Conservation (phyloP, 1,284 basidiomycete genomes). For the Apiotrichum gracile region DNA sequence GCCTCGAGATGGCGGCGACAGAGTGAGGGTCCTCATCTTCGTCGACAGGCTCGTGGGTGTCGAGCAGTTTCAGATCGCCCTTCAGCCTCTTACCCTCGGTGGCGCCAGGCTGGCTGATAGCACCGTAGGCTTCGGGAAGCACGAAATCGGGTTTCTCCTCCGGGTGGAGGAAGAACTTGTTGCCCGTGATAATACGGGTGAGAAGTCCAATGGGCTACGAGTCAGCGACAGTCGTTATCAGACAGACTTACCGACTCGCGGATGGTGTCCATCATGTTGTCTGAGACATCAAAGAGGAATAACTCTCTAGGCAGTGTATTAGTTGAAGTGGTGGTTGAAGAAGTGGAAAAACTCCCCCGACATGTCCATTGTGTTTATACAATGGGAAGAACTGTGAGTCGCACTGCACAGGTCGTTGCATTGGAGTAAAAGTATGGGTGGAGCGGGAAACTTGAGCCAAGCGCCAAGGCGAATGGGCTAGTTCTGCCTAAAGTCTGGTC, state of each 20-base stretch:
- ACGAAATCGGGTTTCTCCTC: constrained; percentile 18
- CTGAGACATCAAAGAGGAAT: neutral
- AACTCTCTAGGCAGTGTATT: neutral
- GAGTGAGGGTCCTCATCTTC: constrained; percentile 1
- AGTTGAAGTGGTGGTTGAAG: too few relatives aligned
- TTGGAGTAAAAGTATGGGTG: too few relatives aligned
- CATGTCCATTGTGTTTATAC: too few relatives aligned
- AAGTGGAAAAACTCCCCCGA: too few relatives aligned
- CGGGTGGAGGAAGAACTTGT: constrained; percentile 20
- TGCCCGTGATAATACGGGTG: constrained; percentile 3
- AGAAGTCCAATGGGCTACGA: constrained; percentile 6
- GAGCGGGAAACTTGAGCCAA: too few relatives aligned
- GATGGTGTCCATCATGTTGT: constrained; percentile 5
- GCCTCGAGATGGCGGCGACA: neutral
- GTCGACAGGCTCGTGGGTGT: neutral
- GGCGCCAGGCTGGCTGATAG: neutral
- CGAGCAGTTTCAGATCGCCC: neutral
- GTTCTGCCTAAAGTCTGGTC: too few relatives aligned
- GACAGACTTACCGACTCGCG: constrained; percentile 4
- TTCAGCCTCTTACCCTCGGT: neutral
- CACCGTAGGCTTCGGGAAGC: constrained; percentile 11
- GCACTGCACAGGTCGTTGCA: too few relatives aligned
- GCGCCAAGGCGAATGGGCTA: too few relatives aligned
- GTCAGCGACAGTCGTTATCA: neutral
- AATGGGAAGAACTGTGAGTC: too few relatives aligned